Evolutionary conservation across 2,329 filamentous ascomycete genomes (phyloP), one percentile per base, ranked within the genome.

Genomic region (Podosphaera aphanis): DNA sequence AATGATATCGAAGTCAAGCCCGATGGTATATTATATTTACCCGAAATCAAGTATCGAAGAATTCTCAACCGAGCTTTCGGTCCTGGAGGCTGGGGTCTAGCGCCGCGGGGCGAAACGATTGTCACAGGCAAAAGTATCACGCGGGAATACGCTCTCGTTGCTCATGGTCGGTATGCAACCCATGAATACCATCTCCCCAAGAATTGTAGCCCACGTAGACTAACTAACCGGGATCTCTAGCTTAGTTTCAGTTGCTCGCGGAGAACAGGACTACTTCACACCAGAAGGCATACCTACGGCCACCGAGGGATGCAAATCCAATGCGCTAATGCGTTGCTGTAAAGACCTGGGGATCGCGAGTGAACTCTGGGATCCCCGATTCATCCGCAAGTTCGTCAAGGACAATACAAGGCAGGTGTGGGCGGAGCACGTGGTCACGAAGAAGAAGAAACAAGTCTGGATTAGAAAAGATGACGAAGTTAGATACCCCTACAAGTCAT

Each of bases 271-370:
- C 53, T 98, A 92, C 64, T 98, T 95, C 65, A 75, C 73, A 54
- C 73, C 83, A 29, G 86, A 94, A 54, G 80, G 81, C 46, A 85
- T 98, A 51, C 85, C 90, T 21, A 93, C 86, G 1, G 86, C 90
- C 7, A 86, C 86, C 49, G 90, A 98, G 64, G 90, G 90, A 45
- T 93, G 85, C 70, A 94, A 94, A 64, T 93, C 85, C 51, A 98
- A 98, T 60, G 90, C 90, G 11, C 70, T 98, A 53, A 92, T 95
- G 77, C 82, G 90, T 48, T 95, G 88, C 71, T 95, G 90, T 69
- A 98, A 98, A 66, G 90, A 98, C 62, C 66, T 98, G 27, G 90
- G 90, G 31, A 81, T 98, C 52, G 90, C 84, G 1, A 86, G 80
- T 52, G 90, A 98, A 64, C 71, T 98, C 18, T 98, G 90, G 90